These are phyloP conservation scores for Taiozyma sp. DNA, from an alignment of 1,139 yeast species.

Conservation along the genomic window DNA sequence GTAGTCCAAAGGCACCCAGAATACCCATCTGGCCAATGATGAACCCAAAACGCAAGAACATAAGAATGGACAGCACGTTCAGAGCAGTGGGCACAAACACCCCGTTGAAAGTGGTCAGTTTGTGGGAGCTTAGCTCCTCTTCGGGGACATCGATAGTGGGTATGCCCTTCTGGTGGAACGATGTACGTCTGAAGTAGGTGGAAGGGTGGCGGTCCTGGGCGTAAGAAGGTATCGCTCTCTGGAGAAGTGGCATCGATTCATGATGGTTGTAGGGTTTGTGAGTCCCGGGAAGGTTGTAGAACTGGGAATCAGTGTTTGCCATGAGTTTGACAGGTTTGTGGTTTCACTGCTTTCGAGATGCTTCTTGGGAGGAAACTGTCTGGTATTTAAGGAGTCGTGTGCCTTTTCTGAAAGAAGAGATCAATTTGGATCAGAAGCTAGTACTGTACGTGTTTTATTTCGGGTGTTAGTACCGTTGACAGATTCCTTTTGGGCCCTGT, in stretches of 20 bases:
- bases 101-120: constrained; percentile 71
- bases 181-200: constrained; percentile 12
- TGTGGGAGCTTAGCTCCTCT: constrained; percentile 23
- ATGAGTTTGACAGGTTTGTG: not conserved
- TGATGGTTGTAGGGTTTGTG: constrained; percentile 23
- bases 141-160: not conserved
- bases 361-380: not conserved
- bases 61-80: constrained; percentile 72
- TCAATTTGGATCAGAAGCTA: not conserved
- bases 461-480: not conserved
- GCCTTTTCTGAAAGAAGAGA: not conserved
- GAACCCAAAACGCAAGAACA: constrained; percentile 79
- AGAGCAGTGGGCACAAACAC: constrained; percentile 75
- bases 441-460: not conserved
- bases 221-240: not conserved
- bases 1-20: constrained; percentile 52
- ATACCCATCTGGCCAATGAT: constrained; percentile 78
- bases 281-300: constrained; percentile 30
- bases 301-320: constrained; percentile 12
- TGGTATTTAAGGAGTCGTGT: not conserved
- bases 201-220: constrained; percentile 4
- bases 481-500: not conserved
- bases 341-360: not conserved
- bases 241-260: constrained; percentile 24
- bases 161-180: constrained; percentile 1